These are phyloP conservation scores for Pogostemon cablin DNA, from an alignment of 257 asterid species.

Conservation along the genomic window DNA sequence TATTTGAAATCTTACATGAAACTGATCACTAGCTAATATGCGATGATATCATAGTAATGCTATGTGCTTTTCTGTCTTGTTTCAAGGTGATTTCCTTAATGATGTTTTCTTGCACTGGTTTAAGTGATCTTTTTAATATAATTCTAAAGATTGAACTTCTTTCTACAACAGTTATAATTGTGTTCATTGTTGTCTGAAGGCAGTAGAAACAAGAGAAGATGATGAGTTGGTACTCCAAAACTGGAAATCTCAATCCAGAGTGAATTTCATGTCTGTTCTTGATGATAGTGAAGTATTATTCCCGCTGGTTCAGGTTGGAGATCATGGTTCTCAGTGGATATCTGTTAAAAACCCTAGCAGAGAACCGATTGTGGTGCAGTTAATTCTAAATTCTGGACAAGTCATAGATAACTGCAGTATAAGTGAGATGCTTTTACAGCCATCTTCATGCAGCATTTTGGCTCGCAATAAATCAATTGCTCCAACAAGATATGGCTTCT, in stretches of 20 bases:
- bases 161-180: constrained; percentile 19
- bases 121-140: not conserved
- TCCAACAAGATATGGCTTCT: constrained; percentile 77
- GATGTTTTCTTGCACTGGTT: not conserved
- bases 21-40: not conserved
- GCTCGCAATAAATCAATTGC: constrained; percentile 48
- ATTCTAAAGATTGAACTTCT: not conserved
- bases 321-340: constrained; percentile 61
- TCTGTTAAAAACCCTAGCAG: constrained; percentile 71
- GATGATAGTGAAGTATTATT: constrained; percentile 56
- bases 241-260: constrained; percentile 87
- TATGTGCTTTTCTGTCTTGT: not conserved
- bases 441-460: constrained; percentile 53
- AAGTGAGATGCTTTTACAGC: constrained; percentile 42
- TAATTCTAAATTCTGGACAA: constrained; percentile 78
- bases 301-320: constrained; percentile 69
- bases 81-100: not conserved
- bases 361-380: constrained; percentile 70
- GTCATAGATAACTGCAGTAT: constrained; percentile 62
- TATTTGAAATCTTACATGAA: not conserved
- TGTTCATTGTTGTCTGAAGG: constrained; percentile 49
- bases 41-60: not conserved
- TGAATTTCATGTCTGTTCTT: constrained; percentile 55
- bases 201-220: constrained; percentile 49
- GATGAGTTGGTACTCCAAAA: constrained; percentile 62